Evolutionary conservation across 768 basidiomycete genomes (phyloP).

Genomic region (Lentinula detonsa): DNA sequence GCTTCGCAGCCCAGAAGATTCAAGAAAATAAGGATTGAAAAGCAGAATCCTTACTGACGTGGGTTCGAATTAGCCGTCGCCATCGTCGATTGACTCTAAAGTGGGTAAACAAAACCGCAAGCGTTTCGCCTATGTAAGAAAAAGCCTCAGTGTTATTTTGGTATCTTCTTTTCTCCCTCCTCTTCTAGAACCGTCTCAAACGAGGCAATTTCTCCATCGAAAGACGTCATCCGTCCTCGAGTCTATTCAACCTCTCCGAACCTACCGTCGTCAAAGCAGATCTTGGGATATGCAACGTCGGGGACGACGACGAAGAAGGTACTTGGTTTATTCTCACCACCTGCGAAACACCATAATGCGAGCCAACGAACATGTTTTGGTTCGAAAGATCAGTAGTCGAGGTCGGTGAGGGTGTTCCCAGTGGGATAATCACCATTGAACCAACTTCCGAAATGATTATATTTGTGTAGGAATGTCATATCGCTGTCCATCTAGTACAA

Average conservation of each 20-base stretch:
- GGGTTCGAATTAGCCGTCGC: no score
- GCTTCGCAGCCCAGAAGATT: no score
- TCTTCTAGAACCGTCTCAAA: constrained; percentile 37
- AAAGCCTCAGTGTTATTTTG: constrained; percentile 43
- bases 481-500: constrained; percentile 39
- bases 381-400: constrained; percentile 35
- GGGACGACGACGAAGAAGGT: constrained; percentile 29
- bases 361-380: constrained; percentile 72
- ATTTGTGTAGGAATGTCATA: constrained; percentile 30
- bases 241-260: constrained; percentile 24
- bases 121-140: no score
- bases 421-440: constrained; percentile 49
- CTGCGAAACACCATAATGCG: constrained; percentile 78
- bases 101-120: no score
- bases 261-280: constrained; percentile 35
- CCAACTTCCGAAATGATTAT: constrained; percentile 66
- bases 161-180: constrained; percentile 17
- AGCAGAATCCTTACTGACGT: no score
- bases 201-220: constrained; percentile 60
- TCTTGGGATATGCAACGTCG: constrained; percentile 47
- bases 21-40: no score
- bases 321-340: constrained; percentile 52
- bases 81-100: no score
- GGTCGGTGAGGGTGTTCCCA: constrained; percentile 17
- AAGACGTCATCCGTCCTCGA: no score